Evolutionary conservation across 495 filamentous ascomycete genomes (phyloP).

Genomic region (Evernia prunastri): DNA sequence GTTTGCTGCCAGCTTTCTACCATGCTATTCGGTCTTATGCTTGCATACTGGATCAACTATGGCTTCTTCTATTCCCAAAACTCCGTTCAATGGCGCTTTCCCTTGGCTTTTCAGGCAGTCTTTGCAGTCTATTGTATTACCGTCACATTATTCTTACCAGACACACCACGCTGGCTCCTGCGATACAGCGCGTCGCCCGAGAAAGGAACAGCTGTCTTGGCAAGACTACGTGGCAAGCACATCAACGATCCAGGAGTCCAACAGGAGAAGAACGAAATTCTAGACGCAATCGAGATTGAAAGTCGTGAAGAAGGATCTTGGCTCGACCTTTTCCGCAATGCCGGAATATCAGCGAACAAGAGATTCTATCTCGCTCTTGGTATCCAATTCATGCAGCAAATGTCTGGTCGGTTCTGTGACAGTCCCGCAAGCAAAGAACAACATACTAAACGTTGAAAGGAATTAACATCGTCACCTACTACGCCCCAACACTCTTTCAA

Average conservation of each 20-base stretch:
- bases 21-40: slow-evolving; percentile 31
- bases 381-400: slow-evolving; percentile 42
- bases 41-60: slow-evolving; percentile 34
- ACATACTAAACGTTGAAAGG: neutral
- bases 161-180: slow-evolving; percentile 35
- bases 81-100: slow-evolving; percentile 50
- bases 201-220: slow-evolving; percentile 31
- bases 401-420: slow-evolving; percentile 30
- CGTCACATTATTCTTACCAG: slow-evolving; percentile 29
- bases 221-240: slow-evolving; percentile 36
- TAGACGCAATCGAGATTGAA: slow-evolving; percentile 14
- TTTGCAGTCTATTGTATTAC: slow-evolving; percentile 29
- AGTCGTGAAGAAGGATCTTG: slow-evolving; percentile 18
- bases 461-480: slow-evolving; percentile 42
- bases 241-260: slow-evolving; percentile 28
- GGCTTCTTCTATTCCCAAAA: slow-evolving; percentile 20
- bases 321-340: slow-evolving; percentile 27
- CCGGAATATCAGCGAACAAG: slow-evolving; percentile 28
- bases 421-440: neutral
- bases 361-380: slow-evolving; percentile 36
- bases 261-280: slow-evolving; percentile 23
- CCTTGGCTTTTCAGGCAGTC: slow-evolving; percentile 48
- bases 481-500: slow-evolving; percentile 32
- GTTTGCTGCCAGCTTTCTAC: slow-evolving; percentile 30
- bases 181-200: slow-evolving; percentile 25